Conservation (phyloP, 768 basidiomycete species). For the Russula ochroleuca region DNA sequence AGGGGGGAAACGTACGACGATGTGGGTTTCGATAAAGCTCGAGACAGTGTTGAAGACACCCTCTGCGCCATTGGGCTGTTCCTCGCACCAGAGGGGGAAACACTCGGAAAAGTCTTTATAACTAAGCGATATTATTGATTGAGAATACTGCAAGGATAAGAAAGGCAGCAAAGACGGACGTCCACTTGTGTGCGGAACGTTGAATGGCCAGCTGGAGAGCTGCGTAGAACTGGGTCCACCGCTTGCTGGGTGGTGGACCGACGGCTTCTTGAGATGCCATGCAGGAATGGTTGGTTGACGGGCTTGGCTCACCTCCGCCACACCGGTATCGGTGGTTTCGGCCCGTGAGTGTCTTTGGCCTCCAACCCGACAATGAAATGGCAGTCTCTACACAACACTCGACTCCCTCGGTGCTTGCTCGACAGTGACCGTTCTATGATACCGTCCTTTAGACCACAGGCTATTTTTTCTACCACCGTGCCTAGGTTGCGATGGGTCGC, state of each 20-base stretch:
- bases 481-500: too few species aligned
- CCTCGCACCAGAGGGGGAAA: conserved; percentile 39
- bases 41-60: conserved; percentile 53
- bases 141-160: not conserved
- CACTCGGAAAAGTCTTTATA: conserved; percentile 46
- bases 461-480: too few species aligned
- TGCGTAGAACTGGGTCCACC: conserved; percentile 49
- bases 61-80: conserved; percentile 36
- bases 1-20: conserved; percentile 34
- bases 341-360: too few species aligned
- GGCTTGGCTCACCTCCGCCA: too few species aligned
- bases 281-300: not conserved
- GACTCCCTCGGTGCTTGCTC: too few species aligned
- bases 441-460: too few species aligned
- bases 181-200: conserved; percentile 50
- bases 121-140: conserved; percentile 30
- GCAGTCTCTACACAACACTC: too few species aligned
- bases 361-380: too few species aligned
- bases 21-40: conserved; percentile 65
- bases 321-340: too few species aligned
- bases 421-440: too few species aligned
- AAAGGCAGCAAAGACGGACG: conserved; percentile 35
- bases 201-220: conserved; percentile 52
- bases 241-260: conserved; percentile 36
- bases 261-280: conserved; percentile 31